Evolutionary conservation across 1,284 basidiomycete species (phyloP).

Genomic region (Marasmius oreades): DNA sequence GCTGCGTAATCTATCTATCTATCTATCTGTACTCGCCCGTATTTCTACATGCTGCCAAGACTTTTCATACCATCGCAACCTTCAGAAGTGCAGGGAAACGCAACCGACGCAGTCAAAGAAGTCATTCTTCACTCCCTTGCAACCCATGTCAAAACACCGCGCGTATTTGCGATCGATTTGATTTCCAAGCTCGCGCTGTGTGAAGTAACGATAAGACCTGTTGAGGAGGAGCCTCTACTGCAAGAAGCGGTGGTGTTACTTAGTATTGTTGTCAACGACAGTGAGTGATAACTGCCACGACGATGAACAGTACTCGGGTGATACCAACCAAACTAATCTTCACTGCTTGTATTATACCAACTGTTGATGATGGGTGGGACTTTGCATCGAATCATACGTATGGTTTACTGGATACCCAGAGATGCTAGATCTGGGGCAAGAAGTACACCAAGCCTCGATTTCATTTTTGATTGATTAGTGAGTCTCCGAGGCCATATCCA

Average conservation of each 20-base stretch:
- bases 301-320: too few relatives aligned
- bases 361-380: neutral
- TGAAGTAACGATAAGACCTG: neutral
- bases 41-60: too few relatives aligned
- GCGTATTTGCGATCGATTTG: neutral
- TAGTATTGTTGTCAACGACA: neutral
- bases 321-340: too few relatives aligned
- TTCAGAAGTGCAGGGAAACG: neutral
- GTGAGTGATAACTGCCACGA: neutral
- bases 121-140: neutral
- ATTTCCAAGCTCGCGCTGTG: neutral
- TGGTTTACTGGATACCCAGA: neutral
- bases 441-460: neutral
- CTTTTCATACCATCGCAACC: neutral
- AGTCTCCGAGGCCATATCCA: neutral
- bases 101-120: neutral
- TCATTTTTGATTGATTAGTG: conserved; percentile 3
- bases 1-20: too few relatives aligned
- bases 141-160: neutral
- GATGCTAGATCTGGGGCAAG: neutral
- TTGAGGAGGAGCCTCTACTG: neutral
- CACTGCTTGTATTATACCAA: too few relatives aligned
- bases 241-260: neutral
- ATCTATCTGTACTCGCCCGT: too few relatives aligned
- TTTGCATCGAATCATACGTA: neutral